Evolutionary conservation across 1,139 yeast genomes (phyloP).

Genomic region (Saccharomyces hybrid): DNA sequence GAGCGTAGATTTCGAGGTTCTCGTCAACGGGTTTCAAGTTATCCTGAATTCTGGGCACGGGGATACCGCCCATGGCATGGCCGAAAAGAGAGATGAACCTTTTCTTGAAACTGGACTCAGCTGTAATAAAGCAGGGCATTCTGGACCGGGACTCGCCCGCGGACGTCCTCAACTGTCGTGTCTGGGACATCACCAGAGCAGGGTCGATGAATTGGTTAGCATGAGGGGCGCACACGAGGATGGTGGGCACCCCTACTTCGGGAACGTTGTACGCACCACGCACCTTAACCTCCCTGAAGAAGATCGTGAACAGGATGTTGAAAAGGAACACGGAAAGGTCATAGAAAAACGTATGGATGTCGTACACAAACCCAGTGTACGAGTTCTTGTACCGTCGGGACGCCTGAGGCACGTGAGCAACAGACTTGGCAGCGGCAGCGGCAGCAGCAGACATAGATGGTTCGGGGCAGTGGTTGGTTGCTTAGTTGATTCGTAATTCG

Average conservation of each 20-base stretch:
- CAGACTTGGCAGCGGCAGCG: background rate
- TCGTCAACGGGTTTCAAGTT: conserved; percentile 37
- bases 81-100: conserved; percentile 51
- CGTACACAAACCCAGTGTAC: conserved; percentile 13
- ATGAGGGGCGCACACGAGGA: conserved; percentile 75
- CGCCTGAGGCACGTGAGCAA: conserved; percentile 9
- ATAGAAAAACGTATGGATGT: conserved; percentile 14
- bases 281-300: conserved; percentile 62
- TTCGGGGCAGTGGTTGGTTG: background rate
- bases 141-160: conserved; percentile 22
- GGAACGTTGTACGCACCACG: conserved; percentile 66
- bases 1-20: conserved; percentile 41
- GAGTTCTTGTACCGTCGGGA: conserved; percentile 8
- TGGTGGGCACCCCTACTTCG: conserved; percentile 50
- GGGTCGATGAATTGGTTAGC: conserved; percentile 78
- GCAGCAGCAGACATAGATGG: background rate
- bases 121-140: conserved; percentile 53
- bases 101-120: conserved; percentile 53
- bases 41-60: conserved; percentile 71
- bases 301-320: conserved; percentile 26
- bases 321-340: conserved; percentile 17
- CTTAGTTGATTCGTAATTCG: background rate
- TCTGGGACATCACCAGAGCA: conserved; percentile 50
- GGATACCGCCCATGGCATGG: conserved; percentile 53
- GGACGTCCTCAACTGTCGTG: conserved; percentile 30